phyloP scores from a whole-genome alignment of 2,329 filamentous ascomycete species.

The Pestalotiopsis fici region DNA sequence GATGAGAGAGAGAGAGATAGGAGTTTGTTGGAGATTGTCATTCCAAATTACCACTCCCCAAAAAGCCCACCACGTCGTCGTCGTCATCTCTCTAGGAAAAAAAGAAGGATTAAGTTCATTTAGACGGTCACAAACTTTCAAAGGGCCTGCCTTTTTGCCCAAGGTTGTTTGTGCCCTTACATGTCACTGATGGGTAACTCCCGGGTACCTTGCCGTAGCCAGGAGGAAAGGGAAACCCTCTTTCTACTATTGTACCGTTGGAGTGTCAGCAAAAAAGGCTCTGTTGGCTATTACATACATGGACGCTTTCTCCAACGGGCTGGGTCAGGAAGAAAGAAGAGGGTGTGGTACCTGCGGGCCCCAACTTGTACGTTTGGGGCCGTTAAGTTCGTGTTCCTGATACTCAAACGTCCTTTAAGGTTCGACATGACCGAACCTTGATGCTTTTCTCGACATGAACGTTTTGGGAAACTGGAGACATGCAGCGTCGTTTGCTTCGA shows the following conservation, averaged over 20 bases:
- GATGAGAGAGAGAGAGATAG: not conserved
- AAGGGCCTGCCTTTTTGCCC: not conserved
- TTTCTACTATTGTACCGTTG: not conserved
- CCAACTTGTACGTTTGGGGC: not conserved
- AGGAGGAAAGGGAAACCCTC: not conserved
- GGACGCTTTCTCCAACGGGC: not conserved
- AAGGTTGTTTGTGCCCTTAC: not conserved
- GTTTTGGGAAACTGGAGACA: not conserved
- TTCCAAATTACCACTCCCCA: not conserved
- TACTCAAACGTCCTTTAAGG: not conserved
- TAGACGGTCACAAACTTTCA: not conserved
- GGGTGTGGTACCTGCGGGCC: not conserved
- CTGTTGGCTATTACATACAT: not conserved
- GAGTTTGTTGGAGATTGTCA: not conserved
- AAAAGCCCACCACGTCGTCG: not conserved
- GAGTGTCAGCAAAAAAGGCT: not conserved
- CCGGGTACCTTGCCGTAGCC: conserved; percentile 5
- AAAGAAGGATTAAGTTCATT: not conserved
- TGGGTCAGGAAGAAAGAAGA: not conserved
- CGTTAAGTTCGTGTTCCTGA: conserved; percentile 4
- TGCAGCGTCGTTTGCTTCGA: not conserved
- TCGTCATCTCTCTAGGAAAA: not conserved
- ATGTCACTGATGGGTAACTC: not conserved
- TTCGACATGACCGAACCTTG: conserved; percentile 3
- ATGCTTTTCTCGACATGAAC: not conserved